Base-by-base conservation (phyloP, 2,329 filamentous ascomycete genomes). In the Magnaporthales sp. region DNA sequence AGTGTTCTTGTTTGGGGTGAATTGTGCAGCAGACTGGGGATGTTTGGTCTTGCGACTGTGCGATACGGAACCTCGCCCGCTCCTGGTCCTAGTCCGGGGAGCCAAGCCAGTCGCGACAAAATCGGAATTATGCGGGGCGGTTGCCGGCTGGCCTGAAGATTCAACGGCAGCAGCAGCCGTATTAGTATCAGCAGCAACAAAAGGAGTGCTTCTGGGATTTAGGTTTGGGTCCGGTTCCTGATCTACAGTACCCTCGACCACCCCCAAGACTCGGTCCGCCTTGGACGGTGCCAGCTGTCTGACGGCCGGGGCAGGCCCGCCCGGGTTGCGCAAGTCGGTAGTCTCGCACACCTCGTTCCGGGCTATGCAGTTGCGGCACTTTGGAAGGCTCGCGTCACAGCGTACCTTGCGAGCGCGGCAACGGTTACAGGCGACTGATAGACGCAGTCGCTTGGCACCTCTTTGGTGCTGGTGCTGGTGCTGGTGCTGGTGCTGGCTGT, bases 331-430 rank as follows among this genome's bases (percentile, higher is more conserved):
- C 24, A 68, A 72, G 64, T 73, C 71, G n/a, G 72, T 71, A 8
- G 72, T 73, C 67, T 72, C 69, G 64, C 72, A 73, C 15, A 68
- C 67, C 61, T 73, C 71, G 51, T 70, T 68, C 6, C 72, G 69
- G 51, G 70, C 67, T 56, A 66, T 67, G 70, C 73, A 75, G 64
- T 74, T 74, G 19, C 69, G 64, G 67, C 73, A 75, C 63, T 71
- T 72, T 5, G 73, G 73, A 30, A 68, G 69, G 51, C 69, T 67
- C n/a, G 72, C 71, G 62, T 75, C 73, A 67, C 73, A 75, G 15
- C 73, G 72, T 15, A 74, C 73, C 68, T 75, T 75, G 66, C 73
- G 70, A 65, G 71, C 73, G 11, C 73, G 72, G 67, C 73, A 75
- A 64, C 71, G 70, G 58, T 73, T 73, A 64, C 71, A 73, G 13